phyloP scores from a whole-genome alignment of 805 yeast genomes.

The Kazachstania kunashirensis region DNA sequence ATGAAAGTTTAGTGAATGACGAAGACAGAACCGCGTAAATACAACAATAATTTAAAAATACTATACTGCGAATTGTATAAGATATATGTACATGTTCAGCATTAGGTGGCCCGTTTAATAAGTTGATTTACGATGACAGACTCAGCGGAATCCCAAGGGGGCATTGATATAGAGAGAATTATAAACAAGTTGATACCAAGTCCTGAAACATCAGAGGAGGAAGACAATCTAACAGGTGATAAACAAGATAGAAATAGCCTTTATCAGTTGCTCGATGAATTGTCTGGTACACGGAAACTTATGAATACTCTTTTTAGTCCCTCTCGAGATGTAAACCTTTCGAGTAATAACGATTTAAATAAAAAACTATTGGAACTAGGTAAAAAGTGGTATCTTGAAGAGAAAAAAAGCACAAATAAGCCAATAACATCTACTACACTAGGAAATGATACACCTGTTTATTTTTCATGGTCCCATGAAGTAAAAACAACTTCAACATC shows the following conservation, averaged over 20 bases:
- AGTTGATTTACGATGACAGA: too few relatives aligned
- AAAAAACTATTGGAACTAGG: conserved; percentile 8
- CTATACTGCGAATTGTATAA: too few relatives aligned
- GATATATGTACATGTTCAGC: too few relatives aligned
- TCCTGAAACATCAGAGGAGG: too few relatives aligned
- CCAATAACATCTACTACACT: conserved; percentile 8
- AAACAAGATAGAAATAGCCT: too few relatives aligned
- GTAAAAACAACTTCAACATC: not conserved
- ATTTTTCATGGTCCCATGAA: conserved; percentile 26
- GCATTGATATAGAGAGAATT: not conserved
- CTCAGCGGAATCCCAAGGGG: too few relatives aligned
- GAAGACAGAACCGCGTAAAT: too few relatives aligned
- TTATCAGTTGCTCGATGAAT: conserved; percentile 19
- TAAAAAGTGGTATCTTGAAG: conserved; percentile 19
- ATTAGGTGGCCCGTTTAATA: too few relatives aligned
- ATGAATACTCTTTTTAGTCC: conserved; percentile 16
- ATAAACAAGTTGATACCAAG: not conserved
- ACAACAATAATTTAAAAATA: too few relatives aligned
- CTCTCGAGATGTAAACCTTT: not conserved
- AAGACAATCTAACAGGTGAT: too few relatives aligned
- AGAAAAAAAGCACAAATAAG: conserved; percentile 6
- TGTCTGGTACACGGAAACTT: conserved; percentile 18
- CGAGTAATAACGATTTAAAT: conserved; percentile 4
- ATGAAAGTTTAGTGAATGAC: too few relatives aligned
- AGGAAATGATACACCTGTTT: conserved; percentile 19